These are phyloP conservation scores for Scheffersomyces titani DNA, from an alignment of 1,139 yeast genomes.

Conservation along the genomic window DNA sequence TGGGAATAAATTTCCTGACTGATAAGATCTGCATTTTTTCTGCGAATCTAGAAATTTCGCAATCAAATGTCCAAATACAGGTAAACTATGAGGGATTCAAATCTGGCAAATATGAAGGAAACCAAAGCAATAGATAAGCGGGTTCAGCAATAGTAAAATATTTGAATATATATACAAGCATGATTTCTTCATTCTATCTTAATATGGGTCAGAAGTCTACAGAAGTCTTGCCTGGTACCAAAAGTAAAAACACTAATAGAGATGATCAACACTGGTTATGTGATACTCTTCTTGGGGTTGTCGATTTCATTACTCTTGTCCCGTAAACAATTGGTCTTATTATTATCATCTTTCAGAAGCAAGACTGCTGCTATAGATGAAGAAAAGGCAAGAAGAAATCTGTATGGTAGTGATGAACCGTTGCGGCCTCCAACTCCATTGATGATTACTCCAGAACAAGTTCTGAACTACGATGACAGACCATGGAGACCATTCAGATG, in stretches of 20 bases:
- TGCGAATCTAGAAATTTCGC: conserved; percentile 5
- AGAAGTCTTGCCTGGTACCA: too few relatives aligned
- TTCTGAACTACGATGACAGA: conserved; percentile 64
- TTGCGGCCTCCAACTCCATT: conserved; percentile 53
- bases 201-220: too few relatives aligned
- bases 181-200: background rate
- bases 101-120: background rate
- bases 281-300: conserved; percentile 15
- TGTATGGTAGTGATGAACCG: conserved; percentile 15
- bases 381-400: conserved; percentile 5
- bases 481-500: conserved; percentile 83
- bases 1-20: conserved; percentile 5
- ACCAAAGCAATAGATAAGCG: background rate
- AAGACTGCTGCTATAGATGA: conserved; percentile 1
- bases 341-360: background rate
- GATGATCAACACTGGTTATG: conserved; percentile 6
- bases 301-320: conserved; percentile 14
- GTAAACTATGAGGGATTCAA: conserved; percentile 1
- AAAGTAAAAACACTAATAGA: background rate
- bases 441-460: conserved; percentile 67
- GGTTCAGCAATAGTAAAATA: background rate
- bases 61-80: conserved; percentile 5
- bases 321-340: conserved; percentile 13
- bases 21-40: conserved; percentile 3
- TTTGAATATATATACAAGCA: background rate